Percentiles rank a stretch among this genome's conserved stretches.
phyloP scores from a whole-genome alignment of 2,329 filamentous ascomycete species.

The Botrytis deweyae region DNA sequence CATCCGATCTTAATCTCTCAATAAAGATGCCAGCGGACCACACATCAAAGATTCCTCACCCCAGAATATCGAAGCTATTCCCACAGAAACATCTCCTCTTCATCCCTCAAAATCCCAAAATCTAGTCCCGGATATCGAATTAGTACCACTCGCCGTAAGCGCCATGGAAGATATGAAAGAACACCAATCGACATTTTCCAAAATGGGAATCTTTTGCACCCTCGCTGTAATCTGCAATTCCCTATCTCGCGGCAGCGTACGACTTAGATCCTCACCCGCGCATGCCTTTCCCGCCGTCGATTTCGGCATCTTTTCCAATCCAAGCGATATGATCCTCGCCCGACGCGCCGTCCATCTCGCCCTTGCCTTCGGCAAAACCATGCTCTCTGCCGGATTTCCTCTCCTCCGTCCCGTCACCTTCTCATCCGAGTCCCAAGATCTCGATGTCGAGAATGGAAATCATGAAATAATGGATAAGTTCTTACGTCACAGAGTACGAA shows the following conservation, averaged over 20 bases:
- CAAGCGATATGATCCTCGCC: conserved; percentile 2
- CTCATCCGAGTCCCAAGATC: background rate
- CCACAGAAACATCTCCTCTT: too few species aligned
- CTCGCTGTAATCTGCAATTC: conserved; percentile 14
- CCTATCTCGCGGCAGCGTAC: conserved; percentile 18
- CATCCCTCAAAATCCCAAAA: background rate
- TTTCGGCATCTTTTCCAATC: conserved; percentile 21
- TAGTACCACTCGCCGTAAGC: conserved; percentile 20
- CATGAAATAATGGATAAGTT: background rate
- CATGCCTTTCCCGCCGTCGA: conserved; percentile 20
- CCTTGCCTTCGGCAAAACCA: conserved; percentile 13
- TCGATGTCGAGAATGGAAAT: conserved; percentile 1
- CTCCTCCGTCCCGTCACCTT: background rate
- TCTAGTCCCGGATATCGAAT: conserved; percentile 14
- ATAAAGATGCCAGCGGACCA: background rate
- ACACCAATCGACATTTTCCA: conserved; percentile 5
- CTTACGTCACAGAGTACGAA: background rate
- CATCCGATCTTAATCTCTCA: conserved; percentile 13
- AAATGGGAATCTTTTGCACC: conserved; percentile 19
- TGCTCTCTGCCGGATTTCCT: conserved; percentile 10
- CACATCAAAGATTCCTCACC: background rate
- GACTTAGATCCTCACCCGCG: conserved; percentile 18
- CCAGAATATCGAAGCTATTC: background rate
- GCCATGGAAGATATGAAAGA: conserved; percentile 19
- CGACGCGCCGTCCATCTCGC: conserved; percentile 21